Evolutionary conservation across 371 early-diverging fungal species (phyloP), one percentile per base, ranked within the genome.

Genomic region (Circinella minor): DNA sequence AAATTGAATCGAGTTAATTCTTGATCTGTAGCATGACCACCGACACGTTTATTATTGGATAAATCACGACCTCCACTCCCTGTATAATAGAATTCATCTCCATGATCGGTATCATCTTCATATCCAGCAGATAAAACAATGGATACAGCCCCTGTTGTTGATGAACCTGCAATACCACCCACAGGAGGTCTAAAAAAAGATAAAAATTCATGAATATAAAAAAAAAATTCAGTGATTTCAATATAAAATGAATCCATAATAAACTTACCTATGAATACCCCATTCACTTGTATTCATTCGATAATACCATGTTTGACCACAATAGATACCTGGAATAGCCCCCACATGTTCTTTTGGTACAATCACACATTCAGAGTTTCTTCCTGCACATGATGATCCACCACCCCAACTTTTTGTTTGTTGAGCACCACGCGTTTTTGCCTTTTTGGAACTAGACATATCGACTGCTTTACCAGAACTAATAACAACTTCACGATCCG

Each of bases 311-410:
- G 74, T 71, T 47, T 84, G 86, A 0, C 91, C 90, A 60, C 87
- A 88, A 48, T 81, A 82, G 17, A 91, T 74, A 15, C 90, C 89
- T 0, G 90, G 90, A 51, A 91, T 89, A 5, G 83, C 67, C 0
- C 91, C 91, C 9, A 81, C 67, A 63, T 89, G 85, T 7, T 65
- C 61, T 5, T 46, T 60, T 15, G 74, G 69, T 1, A 78, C 81
- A 54, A 90, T 76, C 2, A 77, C 76, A 55, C 87, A 86, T 18
- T 80, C 83, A 36, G 72, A 80, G 7, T 80, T 70, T 4, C 71
- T 70, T 17, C 82, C 82, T 17, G 77, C 79, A 57, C 83, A 85
- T 3, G 86, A 82, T 71, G 82, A 76, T 4, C 88, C 86, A 34
- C 86, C 79, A 49, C 86, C 86, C 86, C 86, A 88, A 27, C 68